Evolutionary conservation across 1,139 yeast genomes (phyloP), one percentile per base, ranked within the genome.

Genomic region (Geotrichum klebahnii): DNA sequence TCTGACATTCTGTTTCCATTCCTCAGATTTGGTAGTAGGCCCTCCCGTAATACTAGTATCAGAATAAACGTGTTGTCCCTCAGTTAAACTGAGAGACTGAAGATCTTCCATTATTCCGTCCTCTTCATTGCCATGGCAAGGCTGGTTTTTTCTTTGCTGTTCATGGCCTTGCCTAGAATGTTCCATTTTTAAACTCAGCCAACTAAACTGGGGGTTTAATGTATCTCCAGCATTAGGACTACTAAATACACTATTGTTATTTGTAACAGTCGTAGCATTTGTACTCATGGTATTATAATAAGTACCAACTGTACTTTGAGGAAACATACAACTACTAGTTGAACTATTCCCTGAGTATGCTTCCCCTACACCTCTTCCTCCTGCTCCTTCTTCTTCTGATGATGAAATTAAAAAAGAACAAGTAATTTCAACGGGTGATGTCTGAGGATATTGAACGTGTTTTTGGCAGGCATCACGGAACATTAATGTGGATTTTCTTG

Each of bases 1-100:
- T 22, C 41, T 37, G 10, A 37, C 41, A 6, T 19, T 26, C n/a
- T 22, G 41, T 20, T 37, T 37, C 41, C 41, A 37, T 22, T 37
- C 41, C 14, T 20, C 29, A 26, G n/a, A n/a, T n/a, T n/a, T n/a
- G n/a, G 29, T 26, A 26, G 29, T 6, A 26, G 6, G 6, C 9
- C 6, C 10, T 26, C 10, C 10, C 29, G 29, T 26, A 26, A 6
- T 26, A 26, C 9, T 26, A 8, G 29, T 10, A 10, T 8, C 29
- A 26, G 6, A 6, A 26, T 10, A 26, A 26, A 26, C 6, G 6
- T 26, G 9, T 10, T 10, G 29, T 26, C 29, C 29, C 6, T 26
- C 10, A 26, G 29, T 26, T 10, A 26, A 26, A 10, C 29, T 26
- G 29, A 26, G 29, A 8, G 29, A 26, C 10, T 26, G 6, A 16